A percentile compares a stretch with the other conserved stretches of the same genome.
Evolutionary conservation across 495 filamentous ascomycete species (phyloP).

Genomic region (Trichoderma erinaceum): DNA sequence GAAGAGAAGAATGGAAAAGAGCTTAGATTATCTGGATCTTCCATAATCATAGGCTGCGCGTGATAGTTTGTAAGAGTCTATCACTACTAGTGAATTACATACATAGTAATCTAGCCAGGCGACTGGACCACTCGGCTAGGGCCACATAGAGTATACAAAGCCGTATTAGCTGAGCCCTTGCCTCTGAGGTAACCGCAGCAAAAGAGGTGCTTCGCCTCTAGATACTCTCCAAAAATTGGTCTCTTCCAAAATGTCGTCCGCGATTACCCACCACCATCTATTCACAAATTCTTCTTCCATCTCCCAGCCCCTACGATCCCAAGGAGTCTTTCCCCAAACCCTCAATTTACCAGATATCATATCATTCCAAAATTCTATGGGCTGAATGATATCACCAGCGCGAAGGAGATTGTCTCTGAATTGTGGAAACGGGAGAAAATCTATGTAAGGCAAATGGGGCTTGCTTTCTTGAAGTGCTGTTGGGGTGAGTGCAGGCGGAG

Average conservation of each 20-base stretch:
- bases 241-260: background rate
- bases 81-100: background rate
- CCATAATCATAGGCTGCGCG: too few species aligned
- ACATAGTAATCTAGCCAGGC: background rate
- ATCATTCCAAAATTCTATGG: background rate
- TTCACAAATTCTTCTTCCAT: background rate
- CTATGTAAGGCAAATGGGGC: background rate
- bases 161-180: background rate
- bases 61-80: background rate
- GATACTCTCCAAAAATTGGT: conserved; percentile 4
- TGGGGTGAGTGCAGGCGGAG: background rate
- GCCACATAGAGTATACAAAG: background rate
- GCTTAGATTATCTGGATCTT: too few species aligned
- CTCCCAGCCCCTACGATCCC: conserved; percentile 6
- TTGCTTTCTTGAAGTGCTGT: background rate
- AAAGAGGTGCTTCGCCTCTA: background rate
- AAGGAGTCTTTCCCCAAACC: background rate
- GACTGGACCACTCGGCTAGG: too few species aligned
- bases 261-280: background rate
- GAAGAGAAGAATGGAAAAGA: too few species aligned
- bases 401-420: background rate
- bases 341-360: background rate
- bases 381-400: background rate
- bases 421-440: background rate
- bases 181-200: background rate